Evolutionary conservation across 176 grass and related monocot species (phyloP), one percentile per base, ranked within the genome.

Genomic region (bread wheat (Triticum aestivum)): DNA sequence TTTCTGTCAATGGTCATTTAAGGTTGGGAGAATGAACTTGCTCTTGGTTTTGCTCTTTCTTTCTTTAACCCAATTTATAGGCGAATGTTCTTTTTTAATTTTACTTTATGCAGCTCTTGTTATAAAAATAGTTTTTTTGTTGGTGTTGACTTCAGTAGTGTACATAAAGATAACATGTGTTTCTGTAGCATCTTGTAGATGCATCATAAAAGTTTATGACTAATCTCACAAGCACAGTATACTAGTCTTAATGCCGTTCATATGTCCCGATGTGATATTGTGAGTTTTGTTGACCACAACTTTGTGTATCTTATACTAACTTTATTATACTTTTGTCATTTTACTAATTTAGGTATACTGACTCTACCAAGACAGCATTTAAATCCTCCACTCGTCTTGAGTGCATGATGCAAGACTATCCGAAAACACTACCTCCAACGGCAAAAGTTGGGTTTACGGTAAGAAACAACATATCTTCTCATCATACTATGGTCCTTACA

Each of bases 391-490:
- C 97, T 83, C 92, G 97, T 65, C 77, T 98, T 75, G 97, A 98
- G 69, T 98, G 97, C 86, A 98, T 98, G 97, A 98, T 98, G 94
- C 97, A 98, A 90, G 97, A 98, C 81, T 98, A 98, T 89, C 97
- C 97, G 82, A 98, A 98, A 84, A 94, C 93, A 61, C 42, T 98
- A 42, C 85, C 90, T 78, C 90, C 97, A 29, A 91, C 87, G 24
- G 88, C 92, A 59, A 98, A 89, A 84, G 97, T 98, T 94, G 97
- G 97, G 56, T 98, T 98, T 84, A 98, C 97, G 58, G 97, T 98
- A 91, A 89, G 80, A 45, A 37, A 73, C 24, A 18, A 47, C 2
- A 30, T 32, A 51, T 47, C 9, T 2, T 77, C 24, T 6, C 9
- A 2, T 73, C 33, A 65, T 56, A 82, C 58, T 4, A 61, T 63